A percentile compares a stretch with the other conserved stretches of the same genome.
phyloP scores from a whole-genome alignment of 768 basidiomycete genomes.

The Tulasnella sp. region DNA sequence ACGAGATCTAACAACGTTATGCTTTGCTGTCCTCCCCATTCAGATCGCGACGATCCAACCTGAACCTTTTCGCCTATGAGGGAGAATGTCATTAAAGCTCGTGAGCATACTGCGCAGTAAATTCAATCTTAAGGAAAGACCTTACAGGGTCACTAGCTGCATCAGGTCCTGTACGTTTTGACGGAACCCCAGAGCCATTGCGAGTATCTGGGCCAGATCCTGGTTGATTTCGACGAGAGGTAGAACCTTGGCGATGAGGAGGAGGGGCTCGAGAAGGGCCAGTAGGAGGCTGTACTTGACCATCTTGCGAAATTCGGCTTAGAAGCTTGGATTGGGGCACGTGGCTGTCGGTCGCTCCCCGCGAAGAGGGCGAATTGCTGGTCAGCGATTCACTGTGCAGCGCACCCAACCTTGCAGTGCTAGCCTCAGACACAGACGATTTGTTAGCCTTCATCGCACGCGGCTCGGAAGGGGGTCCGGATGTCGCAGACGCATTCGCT shows the following conservation, averaged over 20 bases:
- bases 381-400: not conserved
- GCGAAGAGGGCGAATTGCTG: not conserved
- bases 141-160: not conserved
- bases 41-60: not conserved
- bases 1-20: not conserved
- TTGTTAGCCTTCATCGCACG: conserved; percentile 10
- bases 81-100: not conserved
- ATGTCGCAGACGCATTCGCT: not conserved
- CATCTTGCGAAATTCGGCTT: not conserved
- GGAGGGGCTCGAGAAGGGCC: not conserved
- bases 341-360: not conserved
- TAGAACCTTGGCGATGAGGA: not conserved
- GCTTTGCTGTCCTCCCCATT: not conserved
- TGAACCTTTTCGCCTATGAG: not conserved
- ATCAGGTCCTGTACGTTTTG: not conserved
- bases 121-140: not conserved
- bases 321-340: not conserved
- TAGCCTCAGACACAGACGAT: not conserved
- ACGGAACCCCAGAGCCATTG: not conserved
- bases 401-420: not conserved
- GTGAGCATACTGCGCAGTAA: not conserved
- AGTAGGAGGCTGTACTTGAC: not conserved
- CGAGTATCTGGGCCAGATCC: not conserved
- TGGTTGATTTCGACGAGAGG: not conserved
- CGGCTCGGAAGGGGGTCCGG: conserved; percentile 11